Conservation (phyloP, 768 basidiomycete species). For the Calocera cornea region DNA sequence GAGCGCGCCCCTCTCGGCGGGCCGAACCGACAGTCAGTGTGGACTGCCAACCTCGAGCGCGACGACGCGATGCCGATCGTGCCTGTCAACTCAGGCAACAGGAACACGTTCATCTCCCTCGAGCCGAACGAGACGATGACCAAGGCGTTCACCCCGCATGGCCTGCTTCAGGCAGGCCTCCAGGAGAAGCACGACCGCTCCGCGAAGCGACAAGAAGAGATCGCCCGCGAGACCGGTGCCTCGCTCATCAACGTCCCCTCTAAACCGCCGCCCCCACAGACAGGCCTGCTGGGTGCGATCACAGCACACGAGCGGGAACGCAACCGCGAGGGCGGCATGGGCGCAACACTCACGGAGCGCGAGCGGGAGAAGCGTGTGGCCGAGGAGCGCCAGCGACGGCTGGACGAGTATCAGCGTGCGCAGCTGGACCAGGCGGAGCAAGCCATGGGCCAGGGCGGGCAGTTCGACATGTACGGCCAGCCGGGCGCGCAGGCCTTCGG, state of each 20-base stretch:
- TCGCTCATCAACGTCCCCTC: slow-evolving; percentile 91
- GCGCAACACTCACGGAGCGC: slow-evolving; percentile 85
- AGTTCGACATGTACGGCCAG: slow-evolving; percentile 40
- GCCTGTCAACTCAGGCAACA: slow-evolving; percentile 23
- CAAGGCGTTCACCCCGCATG: slow-evolving; percentile 90
- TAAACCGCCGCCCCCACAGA: slow-evolving; percentile 89
- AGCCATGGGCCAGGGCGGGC: slow-evolving; percentile 37
- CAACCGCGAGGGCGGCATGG: slow-evolving; percentile 88
- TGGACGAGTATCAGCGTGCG: slow-evolving; percentile 79
- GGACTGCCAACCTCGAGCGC: slow-evolving; percentile 80
- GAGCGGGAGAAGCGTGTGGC: slow-evolving; percentile 85
- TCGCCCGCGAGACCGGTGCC: slow-evolving; percentile 80
- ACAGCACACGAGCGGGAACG: slow-evolving; percentile 89
- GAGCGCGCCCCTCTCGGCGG: not conserved
- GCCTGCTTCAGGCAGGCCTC: slow-evolving; percentile 83
- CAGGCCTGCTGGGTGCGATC: slow-evolving; percentile 89
- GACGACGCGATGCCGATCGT: slow-evolving; percentile 32
- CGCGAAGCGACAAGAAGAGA: slow-evolving; percentile 86
- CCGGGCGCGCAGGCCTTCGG: slow-evolving; percentile 16
- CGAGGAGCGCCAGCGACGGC: slow-evolving; percentile 83
- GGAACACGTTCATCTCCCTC: slow-evolving; percentile 54
- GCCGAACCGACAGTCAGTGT: slow-evolving; percentile 49
- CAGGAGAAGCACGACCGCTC: slow-evolving; percentile 94
- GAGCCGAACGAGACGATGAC: slow-evolving; percentile 63
- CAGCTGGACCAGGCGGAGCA: slow-evolving; percentile 85